These are phyloP conservation scores for Lichina pygmaea DNA, from an alignment of 495 filamentous ascomycete species.

Conservation along the genomic window DNA sequence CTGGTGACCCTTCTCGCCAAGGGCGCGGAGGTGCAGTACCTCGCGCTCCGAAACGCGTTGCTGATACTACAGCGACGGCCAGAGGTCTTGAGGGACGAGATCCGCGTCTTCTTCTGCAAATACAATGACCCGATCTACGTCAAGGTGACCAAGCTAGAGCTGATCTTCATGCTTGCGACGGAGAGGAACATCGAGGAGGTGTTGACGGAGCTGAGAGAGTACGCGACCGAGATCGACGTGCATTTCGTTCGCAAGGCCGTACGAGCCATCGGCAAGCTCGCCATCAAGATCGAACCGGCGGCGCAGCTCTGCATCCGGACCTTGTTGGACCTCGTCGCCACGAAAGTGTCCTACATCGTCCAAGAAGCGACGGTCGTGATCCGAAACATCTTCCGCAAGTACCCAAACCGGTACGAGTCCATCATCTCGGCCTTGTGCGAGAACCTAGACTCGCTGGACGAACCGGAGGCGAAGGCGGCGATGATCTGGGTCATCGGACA, in stretches of 20 bases:
- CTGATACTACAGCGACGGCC: conserved; percentile 82
- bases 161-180: conserved; percentile 96
- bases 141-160: conserved; percentile 94
- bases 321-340: conserved; percentile 75
- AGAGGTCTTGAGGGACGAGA: conserved; percentile 87
- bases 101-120: conserved; percentile 98
- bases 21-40: conserved; percentile 90
- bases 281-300: conserved; percentile 95
- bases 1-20: conserved; percentile 89
- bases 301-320: conserved; percentile 77
- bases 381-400: conserved; percentile 96
- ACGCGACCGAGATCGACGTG: conserved; percentile 95
- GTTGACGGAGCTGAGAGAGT: conserved; percentile 78
- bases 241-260: conserved; percentile 97
- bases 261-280: conserved; percentile 88
- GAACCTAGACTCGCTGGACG: conserved; percentile 87
- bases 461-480: conserved; percentile 97
- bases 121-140: conserved; percentile 99
- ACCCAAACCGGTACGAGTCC: conserved; percentile 92
- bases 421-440: conserved; percentile 91
- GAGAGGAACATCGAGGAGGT: conserved; percentile 94
- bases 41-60: conserved; percentile 81
- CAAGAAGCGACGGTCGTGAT: conserved; percentile 99
- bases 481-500: conserved; percentile 99
- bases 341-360: conserved; percentile 99